Evolutionary conservation across 495 filamentous ascomycete species (phyloP).

Genomic region (Bacidia rubella): DNA sequence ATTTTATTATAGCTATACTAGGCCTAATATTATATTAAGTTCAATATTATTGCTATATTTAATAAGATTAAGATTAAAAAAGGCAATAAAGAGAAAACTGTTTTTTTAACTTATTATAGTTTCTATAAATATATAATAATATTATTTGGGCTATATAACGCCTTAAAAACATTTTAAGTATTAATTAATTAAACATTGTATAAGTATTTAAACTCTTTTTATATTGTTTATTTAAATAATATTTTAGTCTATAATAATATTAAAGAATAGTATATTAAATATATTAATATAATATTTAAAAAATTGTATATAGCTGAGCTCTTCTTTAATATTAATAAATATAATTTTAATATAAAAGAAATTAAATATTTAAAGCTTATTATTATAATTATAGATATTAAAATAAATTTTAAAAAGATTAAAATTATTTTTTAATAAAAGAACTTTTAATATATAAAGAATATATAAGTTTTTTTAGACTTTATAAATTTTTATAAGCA

Average conservation of each 20-base stretch:
- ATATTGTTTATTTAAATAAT: not conserved
- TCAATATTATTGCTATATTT: not conserved
- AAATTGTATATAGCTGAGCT: not conserved
- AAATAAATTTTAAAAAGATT: constrained; percentile 2
- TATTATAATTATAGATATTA: not conserved
- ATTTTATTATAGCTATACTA: not conserved
- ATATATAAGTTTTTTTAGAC: not conserved
- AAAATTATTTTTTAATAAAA: not conserved
- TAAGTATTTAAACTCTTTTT: not conserved
- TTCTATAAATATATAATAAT: constrained; percentile 1
- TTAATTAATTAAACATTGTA: not conserved
- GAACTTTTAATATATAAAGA: not conserved
- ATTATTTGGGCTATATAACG: not conserved
- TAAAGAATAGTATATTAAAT: constrained; percentile 4
- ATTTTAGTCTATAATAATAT: not conserved
- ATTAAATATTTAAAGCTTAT: constrained; percentile 3
- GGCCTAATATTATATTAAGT: not conserved
- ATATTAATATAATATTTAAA: not conserved
- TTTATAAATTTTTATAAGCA: not conserved
- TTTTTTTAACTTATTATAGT: not conserved
- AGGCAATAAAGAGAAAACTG: not conserved
- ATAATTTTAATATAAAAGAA: constrained; percentile 1
- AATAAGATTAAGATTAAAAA: not conserved
- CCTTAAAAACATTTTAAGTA: not conserved
- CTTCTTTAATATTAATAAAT: not conserved